Base-by-base conservation (phyloP, 768 basidiomycete species). In the Austroboletus eburneus region DNA sequence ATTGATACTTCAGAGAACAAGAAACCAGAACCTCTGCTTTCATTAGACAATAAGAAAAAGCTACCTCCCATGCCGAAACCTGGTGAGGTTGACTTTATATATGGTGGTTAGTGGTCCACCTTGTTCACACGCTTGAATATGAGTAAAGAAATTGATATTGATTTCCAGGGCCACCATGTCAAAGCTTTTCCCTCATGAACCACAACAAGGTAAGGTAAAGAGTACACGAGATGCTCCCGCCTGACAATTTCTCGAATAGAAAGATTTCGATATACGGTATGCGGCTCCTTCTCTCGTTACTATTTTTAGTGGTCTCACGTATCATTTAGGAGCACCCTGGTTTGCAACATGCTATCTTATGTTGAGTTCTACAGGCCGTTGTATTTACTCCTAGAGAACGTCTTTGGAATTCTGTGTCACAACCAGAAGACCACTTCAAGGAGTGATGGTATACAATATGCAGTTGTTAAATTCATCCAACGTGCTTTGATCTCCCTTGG, bases 351-450 rank as follows among this genome's bases (percentile, higher is more conserved):
- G 84, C 69, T 88, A 8, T 78, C 79, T 20, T 83, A 76, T 48
- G 80, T 80, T 13, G 86, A 88, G 56, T 70, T 76, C 42, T 87
- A 83, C 51, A 63, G 74, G 36, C 83, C 85, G 0, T 62, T 65
- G 20, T 86, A 78, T 50, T 76, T 89, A 48, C 72, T 88, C 0
- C 67, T 90, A 18, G 87, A 90, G 58, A 90, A 90, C 62, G 87
- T 90, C 3, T 59, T 60, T 9, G 87, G 87, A 0, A 61, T 89
- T 7, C 58, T 87, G 1, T 63, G 62, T 23, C 74, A 78, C 61
- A 72, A 66, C 0, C 69, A 85, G 8, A 65, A 71, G 51, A 71
- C 71, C n/a, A 68, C 41, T 41, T 51, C 48, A 16, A 69, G 55
- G 58, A 67, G 39, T 65, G 72, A 47, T 9, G 57, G 55, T 0